Conservation (phyloP, 305 asterid species). For the Striga hermonthica region DNA sequence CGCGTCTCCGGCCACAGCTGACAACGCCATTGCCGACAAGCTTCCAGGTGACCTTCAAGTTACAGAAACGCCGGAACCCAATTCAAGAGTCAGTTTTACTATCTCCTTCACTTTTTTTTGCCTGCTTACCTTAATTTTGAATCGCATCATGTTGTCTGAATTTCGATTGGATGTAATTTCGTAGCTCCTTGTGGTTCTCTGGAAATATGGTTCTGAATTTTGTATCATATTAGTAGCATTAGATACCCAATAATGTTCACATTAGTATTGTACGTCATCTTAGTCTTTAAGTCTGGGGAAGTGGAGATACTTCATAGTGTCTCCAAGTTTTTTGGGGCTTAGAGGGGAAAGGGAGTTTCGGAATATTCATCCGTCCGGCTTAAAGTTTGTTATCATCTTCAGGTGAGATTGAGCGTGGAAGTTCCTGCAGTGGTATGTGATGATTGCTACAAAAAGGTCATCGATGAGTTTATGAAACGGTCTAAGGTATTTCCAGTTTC, state of each 20-base stretch:
- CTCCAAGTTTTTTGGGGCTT: not conserved
- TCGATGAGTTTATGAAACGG: slow-evolving; percentile 61
- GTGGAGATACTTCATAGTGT: too few relatives aligned
- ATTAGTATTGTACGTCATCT: slow-evolving; percentile 4
- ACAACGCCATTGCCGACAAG: slow-evolving; percentile 43
- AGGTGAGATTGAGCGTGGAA: slow-evolving; percentile 83
- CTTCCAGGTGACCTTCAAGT: slow-evolving; percentile 81
- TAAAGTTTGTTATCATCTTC: slow-evolving; percentile 22
- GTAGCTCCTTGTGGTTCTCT: not conserved
- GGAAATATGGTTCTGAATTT: not conserved
- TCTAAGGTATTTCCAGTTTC: slow-evolving; percentile 54
- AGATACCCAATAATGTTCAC: slow-evolving; percentile 7
- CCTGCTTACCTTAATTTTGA: not conserved
- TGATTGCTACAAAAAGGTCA: slow-evolving; percentile 68
- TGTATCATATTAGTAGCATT: not conserved
- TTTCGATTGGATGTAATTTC: not conserved
- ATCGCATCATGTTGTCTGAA: not conserved
- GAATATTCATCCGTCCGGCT: slow-evolving; percentile 10
- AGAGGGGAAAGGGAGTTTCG: not conserved
- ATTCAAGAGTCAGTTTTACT: slow-evolving; percentile 59
- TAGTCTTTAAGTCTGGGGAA: slow-evolving; percentile 7
- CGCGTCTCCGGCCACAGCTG: slow-evolving; percentile 46
- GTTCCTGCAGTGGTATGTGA: slow-evolving; percentile 84
- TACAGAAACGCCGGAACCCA: slow-evolving; percentile 63
- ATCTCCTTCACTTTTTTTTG: not conserved